Percentiles rank a stretch among this genome's conserved stretches.
Evolutionary conservation across 257 asterid genomes (phyloP).

Genomic region (Cruciata laevipes): DNA sequence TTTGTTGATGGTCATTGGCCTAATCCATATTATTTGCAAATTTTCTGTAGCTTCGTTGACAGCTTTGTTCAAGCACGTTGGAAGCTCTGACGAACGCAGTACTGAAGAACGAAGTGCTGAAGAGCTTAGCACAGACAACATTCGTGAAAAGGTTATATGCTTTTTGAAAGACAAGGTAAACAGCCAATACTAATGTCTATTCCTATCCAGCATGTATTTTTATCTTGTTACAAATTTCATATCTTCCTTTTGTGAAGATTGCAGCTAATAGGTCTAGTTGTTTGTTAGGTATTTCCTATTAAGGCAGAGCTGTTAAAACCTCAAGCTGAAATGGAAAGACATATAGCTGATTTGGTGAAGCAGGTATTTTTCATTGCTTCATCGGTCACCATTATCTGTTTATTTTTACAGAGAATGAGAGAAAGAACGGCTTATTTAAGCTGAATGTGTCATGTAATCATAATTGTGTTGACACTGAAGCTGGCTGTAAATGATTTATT

Average conservation of each 20-base stretch:
- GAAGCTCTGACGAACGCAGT: constrained; percentile 72
- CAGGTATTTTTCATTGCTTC: constrained; percentile 38
- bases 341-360: constrained; percentile 73
- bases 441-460: background rate
- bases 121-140: constrained; percentile 66
- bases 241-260: background rate
- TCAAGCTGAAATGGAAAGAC: constrained; percentile 83
- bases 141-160: constrained; percentile 82
- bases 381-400: background rate
- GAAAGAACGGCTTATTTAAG: background rate
- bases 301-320: constrained; percentile 81
- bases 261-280: constrained; percentile 4
- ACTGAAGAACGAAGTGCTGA: constrained; percentile 63
- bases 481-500: constrained; percentile 14
- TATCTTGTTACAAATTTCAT: background rate
- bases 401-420: background rate
- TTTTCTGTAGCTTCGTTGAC: constrained; percentile 79
- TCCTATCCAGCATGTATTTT: background rate
- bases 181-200: background rate
- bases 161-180: constrained; percentile 79
- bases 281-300: constrained; percentile 74
- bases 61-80: constrained; percentile 77
- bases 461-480: constrained; percentile 1
- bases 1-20: background rate
- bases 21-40: constrained; percentile 6